A percentile compares a stretch with the other conserved stretches of the same genome.
Conservation (phyloP, 1,139 yeast species). For the Blastobotrys raffinosifermentans region DNA sequence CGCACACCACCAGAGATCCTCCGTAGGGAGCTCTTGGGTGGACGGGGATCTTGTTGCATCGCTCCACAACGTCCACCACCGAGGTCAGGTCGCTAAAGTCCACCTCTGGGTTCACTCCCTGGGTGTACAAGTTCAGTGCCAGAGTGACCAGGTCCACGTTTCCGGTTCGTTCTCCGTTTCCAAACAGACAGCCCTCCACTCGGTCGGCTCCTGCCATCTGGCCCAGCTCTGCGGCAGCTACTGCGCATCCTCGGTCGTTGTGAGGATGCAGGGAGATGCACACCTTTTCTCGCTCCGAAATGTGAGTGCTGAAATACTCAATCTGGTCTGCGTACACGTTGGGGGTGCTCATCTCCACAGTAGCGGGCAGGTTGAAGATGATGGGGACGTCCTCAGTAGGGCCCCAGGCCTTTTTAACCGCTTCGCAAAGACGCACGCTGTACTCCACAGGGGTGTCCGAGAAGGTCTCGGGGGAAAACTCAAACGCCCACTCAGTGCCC, state of each 20-base stretch:
- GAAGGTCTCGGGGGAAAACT: constrained; percentile 93
- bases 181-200: constrained; percentile 95
- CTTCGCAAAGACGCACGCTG: constrained; percentile 83
- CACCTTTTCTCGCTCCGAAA: constrained; percentile 76
- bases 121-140: constrained; percentile 89
- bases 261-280: constrained; percentile 92
- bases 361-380: constrained; percentile 94
- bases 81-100: constrained; percentile 82
- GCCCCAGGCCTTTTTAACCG: constrained; percentile 92
- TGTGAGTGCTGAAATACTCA: constrained; percentile 76
- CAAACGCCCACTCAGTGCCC: constrained; percentile 80
- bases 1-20: constrained; percentile 93
- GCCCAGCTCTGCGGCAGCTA: constrained; percentile 94
- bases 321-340: constrained; percentile 95
- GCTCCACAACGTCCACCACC: constrained; percentile 81
- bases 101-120: constrained; percentile 79
- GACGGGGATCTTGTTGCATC: constrained; percentile 91
- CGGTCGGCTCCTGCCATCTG: constrained; percentile 95
- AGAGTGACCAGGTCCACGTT: constrained; percentile 92
- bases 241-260: constrained; percentile 97
- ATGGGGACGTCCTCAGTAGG: constrained; percentile 80
- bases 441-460: constrained; percentile 83
- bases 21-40: constrained; percentile 95
- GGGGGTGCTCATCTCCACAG: constrained; percentile 95
- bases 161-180: constrained; percentile 98